Evolutionary conservation across 2,329 filamentous ascomycete genomes (phyloP), one percentile per base, ranked within the genome.

Genomic region (Monilinia aucupariae): DNA sequence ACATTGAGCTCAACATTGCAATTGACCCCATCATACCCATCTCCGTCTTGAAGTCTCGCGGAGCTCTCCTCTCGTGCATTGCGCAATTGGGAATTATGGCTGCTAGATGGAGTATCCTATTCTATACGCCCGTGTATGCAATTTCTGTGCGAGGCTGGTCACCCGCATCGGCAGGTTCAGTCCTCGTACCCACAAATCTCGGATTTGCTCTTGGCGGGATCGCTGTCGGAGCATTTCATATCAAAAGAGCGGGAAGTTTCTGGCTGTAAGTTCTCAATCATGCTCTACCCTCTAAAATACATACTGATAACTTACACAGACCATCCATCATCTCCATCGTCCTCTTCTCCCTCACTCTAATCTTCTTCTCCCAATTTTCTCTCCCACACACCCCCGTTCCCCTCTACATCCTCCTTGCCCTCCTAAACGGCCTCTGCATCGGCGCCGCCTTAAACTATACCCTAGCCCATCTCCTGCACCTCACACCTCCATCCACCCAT

Each of bases 361-460:
- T 85, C 39, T 70, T 79, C 0, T 77, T 92, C 4, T 82, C 84
- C 0, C 70, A 78, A 39, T 75, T 85, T 1, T 84, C 83, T 20
- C 84, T 80, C 1, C 76, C 83, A 0, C 71, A 76, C 7, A 80
- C 82, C 1, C 77, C 82, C 0, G 76, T 81, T 1, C 71, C 73
- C 9, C 69, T 82, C 0, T 89, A 89, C 68, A 74, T 92, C 8
- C 65, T 79, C 5, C 75, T 83, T 20, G 81, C 91, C 1, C 87
- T 92, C 70, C 53, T 82, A 52, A 92, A 92, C 71, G 91, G 91
- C 30, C 39, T 92, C 50, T 82, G 82, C 66, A 89, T 87, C 0
- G 91, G 91, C 15, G 86, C 88, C 0, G 80, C 84, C 7, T 77
- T 93, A 63, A 94, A 93, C 74, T 96, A 96, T 75, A 89, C 88